A percentile compares a stretch with the other conserved stretches of the same genome.
Evolutionary conservation across 352 stramenopile genomes (phyloP).

Genomic region (Blastocystis sp.): DNA sequence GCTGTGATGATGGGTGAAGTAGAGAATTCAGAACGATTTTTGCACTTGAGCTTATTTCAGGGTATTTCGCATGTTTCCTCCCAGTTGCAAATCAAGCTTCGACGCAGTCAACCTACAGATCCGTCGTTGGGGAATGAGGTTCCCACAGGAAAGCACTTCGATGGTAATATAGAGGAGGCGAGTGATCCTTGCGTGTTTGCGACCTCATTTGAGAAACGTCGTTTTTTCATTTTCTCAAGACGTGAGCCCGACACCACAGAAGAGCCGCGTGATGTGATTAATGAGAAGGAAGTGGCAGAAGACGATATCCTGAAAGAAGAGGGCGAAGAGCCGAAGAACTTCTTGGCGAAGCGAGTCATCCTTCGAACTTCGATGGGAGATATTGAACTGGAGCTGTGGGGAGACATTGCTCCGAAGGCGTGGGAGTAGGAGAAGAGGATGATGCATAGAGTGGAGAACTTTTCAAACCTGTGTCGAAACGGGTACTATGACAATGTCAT

Average conservation of each 20-base stretch:
- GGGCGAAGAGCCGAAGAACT: slow-evolving; percentile 71
- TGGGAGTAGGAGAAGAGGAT: background rate
- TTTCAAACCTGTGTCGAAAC: slow-evolving; percentile 85
- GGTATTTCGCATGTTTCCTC: slow-evolving; percentile 87
- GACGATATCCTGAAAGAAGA: slow-evolving; percentile 81
- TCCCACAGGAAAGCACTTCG: slow-evolving; percentile 68
- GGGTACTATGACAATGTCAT: slow-evolving; percentile 98
- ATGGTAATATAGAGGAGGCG: slow-evolving; percentile 67
- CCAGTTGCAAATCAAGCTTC: slow-evolving; percentile 69
- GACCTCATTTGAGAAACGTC: slow-evolving; percentile 79
- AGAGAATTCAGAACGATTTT: slow-evolving; percentile 89
- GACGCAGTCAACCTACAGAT: slow-evolving; percentile 64
- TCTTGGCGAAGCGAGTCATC: slow-evolving; percentile 69
- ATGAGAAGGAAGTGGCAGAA: slow-evolving; percentile 90
- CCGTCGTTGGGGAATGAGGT: slow-evolving; percentile 62
- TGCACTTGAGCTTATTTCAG: slow-evolving; percentile 84
- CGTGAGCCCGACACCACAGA: slow-evolving; percentile 80
- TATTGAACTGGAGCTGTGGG: slow-evolving; percentile 91
- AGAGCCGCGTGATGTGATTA: slow-evolving; percentile 83
- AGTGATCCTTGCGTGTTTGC: slow-evolving; percentile 80
- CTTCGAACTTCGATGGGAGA: slow-evolving; percentile 96
- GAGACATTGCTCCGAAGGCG: slow-evolving; percentile 72
- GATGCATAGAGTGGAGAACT: slow-evolving; percentile 91
- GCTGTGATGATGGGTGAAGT: slow-evolving; percentile 83
- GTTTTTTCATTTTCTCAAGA: slow-evolving; percentile 93